phyloP scores from a whole-genome alignment of 805 yeast genomes.

The Nakazawaea siamensis region DNA sequence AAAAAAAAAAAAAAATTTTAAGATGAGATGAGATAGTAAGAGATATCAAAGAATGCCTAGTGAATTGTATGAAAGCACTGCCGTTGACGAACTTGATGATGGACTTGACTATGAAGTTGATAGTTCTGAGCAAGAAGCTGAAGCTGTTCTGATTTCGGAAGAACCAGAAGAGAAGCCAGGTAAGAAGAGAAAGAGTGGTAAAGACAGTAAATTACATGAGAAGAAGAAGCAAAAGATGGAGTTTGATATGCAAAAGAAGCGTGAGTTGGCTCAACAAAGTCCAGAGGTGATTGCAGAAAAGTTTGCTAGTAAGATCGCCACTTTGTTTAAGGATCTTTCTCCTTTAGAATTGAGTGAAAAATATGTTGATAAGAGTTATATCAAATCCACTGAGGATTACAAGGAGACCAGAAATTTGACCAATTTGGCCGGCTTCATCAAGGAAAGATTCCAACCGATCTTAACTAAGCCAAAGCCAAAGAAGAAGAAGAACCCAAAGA shows the following conservation, averaged over 20 bases:
- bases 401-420: slow-evolving; percentile 44
- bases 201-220: slow-evolving; percentile 40
- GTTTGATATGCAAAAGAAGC: slow-evolving; percentile 52
- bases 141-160: slow-evolving; percentile 22
- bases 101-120: slow-evolving; percentile 58
- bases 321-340: slow-evolving; percentile 56
- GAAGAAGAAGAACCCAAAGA: slow-evolving; percentile 18
- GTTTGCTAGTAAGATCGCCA: slow-evolving; percentile 53
- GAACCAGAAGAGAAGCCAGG: background rate
- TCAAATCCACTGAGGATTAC: slow-evolving; percentile 57
- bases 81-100: slow-evolving; percentile 72
- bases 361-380: slow-evolving; percentile 43
- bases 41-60: background rate
- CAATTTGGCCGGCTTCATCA: slow-evolving; percentile 47
- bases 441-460: slow-evolving; percentile 37
- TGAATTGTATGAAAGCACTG: slow-evolving; percentile 5
- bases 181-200: slow-evolving; percentile 19
- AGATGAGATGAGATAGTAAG: background rate
- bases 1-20: background rate
- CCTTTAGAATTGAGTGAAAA: slow-evolving; percentile 67
- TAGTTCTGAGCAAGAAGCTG: slow-evolving; percentile 27
- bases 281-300: slow-evolving; percentile 61
- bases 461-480: slow-evolving; percentile 21
- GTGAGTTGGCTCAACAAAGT: slow-evolving; percentile 40
- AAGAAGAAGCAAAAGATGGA: slow-evolving; percentile 66